phyloP scores from a whole-genome alignment of 1,284 basidiomycete genomes.

The Cutaneotrichosporon sp. region DNA sequence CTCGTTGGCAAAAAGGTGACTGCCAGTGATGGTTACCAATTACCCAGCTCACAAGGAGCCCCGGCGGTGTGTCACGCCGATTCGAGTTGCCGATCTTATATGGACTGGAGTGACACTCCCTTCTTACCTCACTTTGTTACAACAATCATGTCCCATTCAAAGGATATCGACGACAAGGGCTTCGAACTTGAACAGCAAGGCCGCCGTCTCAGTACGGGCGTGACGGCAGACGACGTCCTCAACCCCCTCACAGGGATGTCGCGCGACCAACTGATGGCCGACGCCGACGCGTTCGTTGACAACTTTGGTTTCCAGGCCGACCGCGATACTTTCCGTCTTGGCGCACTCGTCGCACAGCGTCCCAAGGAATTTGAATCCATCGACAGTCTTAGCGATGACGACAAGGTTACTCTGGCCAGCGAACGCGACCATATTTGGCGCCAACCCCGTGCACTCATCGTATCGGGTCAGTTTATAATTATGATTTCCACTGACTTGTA shows the following conservation, averaged over 20 bases:
- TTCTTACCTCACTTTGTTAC: no score
- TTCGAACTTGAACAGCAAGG: no score
- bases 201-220: conserved; percentile 2
- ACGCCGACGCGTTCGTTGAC: conserved; percentile 11
- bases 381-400: conserved; percentile 61
- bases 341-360: conserved; percentile 66
- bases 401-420: conserved; percentile 56
- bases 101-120: no score
- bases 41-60: no score
- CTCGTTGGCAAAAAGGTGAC: no score
- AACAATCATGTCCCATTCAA: no score
- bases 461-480: conserved; percentile 17
- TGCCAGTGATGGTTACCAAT: no score
- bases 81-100: no score
- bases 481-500: background rate
- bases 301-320: conserved; percentile 59
- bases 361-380: conserved; percentile 57
- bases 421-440: conserved; percentile 67
- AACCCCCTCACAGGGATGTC: conserved; percentile 31
- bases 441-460: conserved; percentile 56
- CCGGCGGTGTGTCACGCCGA: no score
- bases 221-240: conserved; percentile 14
- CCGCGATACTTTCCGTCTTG: conserved; percentile 57
- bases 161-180: no score
- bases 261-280: conserved; percentile 7